Evolutionary conservation across 2,329 filamentous ascomycete species (phyloP), one percentile per base, ranked within the genome.

Genomic region (Trichoderma brevicompactum): DNA sequence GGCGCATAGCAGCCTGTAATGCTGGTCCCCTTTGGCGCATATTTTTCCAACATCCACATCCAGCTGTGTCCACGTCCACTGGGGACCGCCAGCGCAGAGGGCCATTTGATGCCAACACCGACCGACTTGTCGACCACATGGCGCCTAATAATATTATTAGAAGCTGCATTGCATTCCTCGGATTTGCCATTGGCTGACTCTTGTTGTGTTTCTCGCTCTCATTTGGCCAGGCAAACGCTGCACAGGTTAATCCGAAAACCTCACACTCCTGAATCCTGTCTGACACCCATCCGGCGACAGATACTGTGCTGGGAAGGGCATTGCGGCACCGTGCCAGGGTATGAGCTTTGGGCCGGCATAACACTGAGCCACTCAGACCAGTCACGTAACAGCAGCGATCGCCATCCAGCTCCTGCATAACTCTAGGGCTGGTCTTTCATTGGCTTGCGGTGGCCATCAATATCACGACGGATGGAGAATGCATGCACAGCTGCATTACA

Each of bases 371-470:
- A 69, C 61, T 70, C 64, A 65, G 64, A 46, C 56, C 52, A 55
- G 65, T 67, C 67, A 65, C 65, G 65, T 44, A 36, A 52, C 65
- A 64, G 69, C 65, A 46, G 52, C 68, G 71, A 73, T 75, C 72
- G 65, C 68, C 67, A 58, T 43, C 65, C 69, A 63, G 49, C 59
- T 60, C 56, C 64, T 71, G 69, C 71, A 73, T 67, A 68, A 72
- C 65, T 70, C 38, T 17, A 23, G 52, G 55, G 36, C 28, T 46
- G 56, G 66, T 38, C 19, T 43, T 55, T 65, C 46, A 72, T 72
- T 72, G 72, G 69, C 36, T 62, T 53, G 63, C 53, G 59, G 65
- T 49, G 60, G 63, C 65, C 62, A 71, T 69, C 40, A 70, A 62
- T 54, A 68, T 64, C 68, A 70, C 60, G 70, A 61, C 23, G 60